Percentiles rank a stretch among this genome's conserved stretches.
These are phyloP conservation scores for Volvox africanus DNA, from an alignment of 139 green algal species.

Conservation along the genomic window DNA sequence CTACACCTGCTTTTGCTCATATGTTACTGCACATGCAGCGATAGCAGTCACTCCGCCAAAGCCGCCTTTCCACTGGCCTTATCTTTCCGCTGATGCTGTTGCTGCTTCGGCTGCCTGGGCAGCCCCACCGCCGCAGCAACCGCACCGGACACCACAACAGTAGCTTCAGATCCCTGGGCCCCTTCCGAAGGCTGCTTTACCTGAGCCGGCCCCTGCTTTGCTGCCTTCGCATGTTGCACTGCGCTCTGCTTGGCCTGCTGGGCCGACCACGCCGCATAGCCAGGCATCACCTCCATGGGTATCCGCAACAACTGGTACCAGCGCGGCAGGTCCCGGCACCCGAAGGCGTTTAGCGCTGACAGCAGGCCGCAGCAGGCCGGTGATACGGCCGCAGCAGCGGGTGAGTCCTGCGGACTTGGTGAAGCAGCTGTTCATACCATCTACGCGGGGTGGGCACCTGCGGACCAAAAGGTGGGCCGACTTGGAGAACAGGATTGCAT, in stretches of 20 bases:
- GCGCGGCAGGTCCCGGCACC: background rate
- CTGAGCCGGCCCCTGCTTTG: background rate
- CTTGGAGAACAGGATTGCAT: too few relatives aligned
- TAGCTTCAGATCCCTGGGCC: background rate
- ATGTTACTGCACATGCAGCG: too few relatives aligned
- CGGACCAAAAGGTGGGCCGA: too few relatives aligned
- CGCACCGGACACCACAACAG: background rate
- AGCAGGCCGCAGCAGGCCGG: conserved; percentile 28
- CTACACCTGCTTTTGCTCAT: too few relatives aligned
- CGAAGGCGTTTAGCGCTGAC: conserved; percentile 14
- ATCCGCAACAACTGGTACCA: conserved; percentile 13
- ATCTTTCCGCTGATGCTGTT: background rate
- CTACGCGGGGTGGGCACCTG: conserved; percentile 29
- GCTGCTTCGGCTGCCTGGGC: background rate
- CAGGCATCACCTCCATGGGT: conserved; percentile 25
- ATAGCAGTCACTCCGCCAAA: too few relatives aligned
- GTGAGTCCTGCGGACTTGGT: background rate
- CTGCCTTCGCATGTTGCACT: background rate
- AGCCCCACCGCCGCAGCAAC: background rate
- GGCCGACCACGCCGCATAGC: background rate
- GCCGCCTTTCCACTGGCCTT: too few relatives aligned
- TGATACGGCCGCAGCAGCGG: conserved; percentile 40
- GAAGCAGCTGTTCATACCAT: background rate
- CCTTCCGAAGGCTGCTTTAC: background rate
- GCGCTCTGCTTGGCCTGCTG: background rate